These are phyloP conservation scores for Bassia scoparia DNA, from an alignment of 148 eudicot species.

Conservation along the genomic window DNA sequence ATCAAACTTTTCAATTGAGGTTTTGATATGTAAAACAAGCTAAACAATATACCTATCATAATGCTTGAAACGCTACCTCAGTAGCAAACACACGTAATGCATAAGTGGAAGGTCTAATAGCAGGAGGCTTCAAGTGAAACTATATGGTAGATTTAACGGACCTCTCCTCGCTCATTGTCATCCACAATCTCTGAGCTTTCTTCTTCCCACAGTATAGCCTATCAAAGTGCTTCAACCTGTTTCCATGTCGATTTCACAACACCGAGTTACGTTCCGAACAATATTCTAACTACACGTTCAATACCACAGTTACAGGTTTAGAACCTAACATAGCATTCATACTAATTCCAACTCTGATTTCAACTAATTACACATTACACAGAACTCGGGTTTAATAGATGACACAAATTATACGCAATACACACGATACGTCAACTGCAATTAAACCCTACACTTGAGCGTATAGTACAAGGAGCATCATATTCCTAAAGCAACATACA, in stretches of 20 bases:
- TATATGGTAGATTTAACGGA: constrained; percentile 64
- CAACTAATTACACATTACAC: too few species aligned
- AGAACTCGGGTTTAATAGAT: too few species aligned
- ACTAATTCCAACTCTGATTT: too few species aligned
- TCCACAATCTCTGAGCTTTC: constrained; percentile 62
- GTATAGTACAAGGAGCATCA: too few species aligned
- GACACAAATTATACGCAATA: too few species aligned
- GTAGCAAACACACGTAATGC: not conserved
- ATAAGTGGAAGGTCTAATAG: constrained; percentile 4
- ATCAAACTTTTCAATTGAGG: not conserved
- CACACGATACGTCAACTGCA: too few species aligned
- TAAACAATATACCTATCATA: not conserved
- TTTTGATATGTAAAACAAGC: not conserved
- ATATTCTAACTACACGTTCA: not conserved
- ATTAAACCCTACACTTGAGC: too few species aligned
- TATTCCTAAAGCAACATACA: too few species aligned
- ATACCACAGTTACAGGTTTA: too few species aligned
- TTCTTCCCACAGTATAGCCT: constrained; percentile 67
- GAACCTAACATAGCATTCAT: too few species aligned
- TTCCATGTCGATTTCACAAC: not conserved
- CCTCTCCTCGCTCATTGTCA: constrained; percentile 63
- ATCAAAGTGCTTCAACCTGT: constrained; percentile 82
- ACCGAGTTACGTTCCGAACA: not conserved
- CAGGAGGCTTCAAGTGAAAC: constrained; percentile 43
- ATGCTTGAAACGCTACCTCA: not conserved